Conservation (phyloP, 139 green algal genomes). For the Astrephomene gubernaculifera region DNA sequence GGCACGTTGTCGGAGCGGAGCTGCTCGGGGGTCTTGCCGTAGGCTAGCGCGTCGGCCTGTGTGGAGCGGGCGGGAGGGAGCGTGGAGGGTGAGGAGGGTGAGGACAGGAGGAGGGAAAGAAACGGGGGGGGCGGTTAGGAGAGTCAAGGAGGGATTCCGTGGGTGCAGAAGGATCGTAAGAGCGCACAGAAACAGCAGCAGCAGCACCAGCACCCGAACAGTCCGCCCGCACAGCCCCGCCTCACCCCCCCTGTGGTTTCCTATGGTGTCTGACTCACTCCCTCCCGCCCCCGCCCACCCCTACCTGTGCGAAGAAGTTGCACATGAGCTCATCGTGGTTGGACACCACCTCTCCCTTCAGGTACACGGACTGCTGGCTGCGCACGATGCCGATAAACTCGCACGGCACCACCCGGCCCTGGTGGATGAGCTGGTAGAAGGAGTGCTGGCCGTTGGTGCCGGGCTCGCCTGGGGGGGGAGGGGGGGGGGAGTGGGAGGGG, state of each 20-base stretch:
- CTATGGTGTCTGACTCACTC: no score
- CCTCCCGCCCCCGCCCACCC: not conserved
- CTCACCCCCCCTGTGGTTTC: no score
- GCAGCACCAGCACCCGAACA: no score
- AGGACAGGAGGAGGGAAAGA: no score
- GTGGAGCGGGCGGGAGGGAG: no score
- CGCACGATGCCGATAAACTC: constrained; percentile 99
- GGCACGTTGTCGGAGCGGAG: constrained; percentile 90
- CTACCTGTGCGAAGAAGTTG: constrained; percentile 99
- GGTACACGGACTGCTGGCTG: constrained; percentile 87
- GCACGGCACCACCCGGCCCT: constrained; percentile 94
- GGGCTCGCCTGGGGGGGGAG: constrained; percentile 76
- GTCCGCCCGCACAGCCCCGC: not conserved
- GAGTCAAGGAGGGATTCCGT: no score
- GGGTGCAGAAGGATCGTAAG: no score
- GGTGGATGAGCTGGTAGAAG: constrained; percentile 99
- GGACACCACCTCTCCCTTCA: constrained; percentile 95
- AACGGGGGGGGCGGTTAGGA: no score
- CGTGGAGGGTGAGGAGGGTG: no score
- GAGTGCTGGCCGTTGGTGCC: constrained; percentile 99
- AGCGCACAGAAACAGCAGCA: no score
- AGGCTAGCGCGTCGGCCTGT: constrained; percentile 93
- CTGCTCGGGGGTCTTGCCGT: constrained; percentile 91
- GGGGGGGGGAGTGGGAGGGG: not conserved
- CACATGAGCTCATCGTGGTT: constrained; percentile 99